A percentile compares a stretch with the other conserved stretches of the same genome.
These are phyloP conservation scores for Suillus clintonianus DNA, from an alignment of 768 basidiomycete genomes.

Conservation along the genomic window DNA sequence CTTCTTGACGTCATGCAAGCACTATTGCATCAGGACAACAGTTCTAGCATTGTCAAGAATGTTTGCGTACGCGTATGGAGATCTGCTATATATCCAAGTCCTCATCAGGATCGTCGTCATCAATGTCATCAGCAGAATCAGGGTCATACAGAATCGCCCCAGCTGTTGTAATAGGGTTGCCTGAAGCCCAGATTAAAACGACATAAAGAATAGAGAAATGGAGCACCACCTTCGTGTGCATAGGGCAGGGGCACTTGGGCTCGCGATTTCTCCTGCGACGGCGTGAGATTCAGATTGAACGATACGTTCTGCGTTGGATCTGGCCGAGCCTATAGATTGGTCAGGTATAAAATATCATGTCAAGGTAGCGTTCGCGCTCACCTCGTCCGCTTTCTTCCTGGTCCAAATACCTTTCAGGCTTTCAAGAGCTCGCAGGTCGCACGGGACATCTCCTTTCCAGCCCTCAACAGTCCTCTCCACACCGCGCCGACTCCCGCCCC, in stretches of 20 bases:
- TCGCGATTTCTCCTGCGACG: constrained; percentile 76
- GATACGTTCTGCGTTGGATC: constrained; percentile 73
- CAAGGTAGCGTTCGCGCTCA: constrained; percentile 30
- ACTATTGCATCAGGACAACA: neutral
- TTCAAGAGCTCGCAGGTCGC: constrained; percentile 52
- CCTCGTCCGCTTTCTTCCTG: constrained; percentile 32
- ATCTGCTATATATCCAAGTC: constrained; percentile 74
- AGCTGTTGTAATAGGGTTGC: constrained; percentile 27
- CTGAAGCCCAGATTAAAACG: constrained; percentile 23
- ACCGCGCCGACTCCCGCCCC: constrained; percentile 47
- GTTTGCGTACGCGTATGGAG: neutral
- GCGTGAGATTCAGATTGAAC: constrained; percentile 87
- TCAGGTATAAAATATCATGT: neutral
- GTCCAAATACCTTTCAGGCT: constrained; percentile 51
- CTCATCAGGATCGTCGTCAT: constrained; percentile 96
- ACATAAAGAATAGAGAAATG: constrained; percentile 3
- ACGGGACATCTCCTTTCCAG: constrained; percentile 49
- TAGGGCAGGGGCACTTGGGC: constrained; percentile 89
- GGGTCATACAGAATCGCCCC: constrained; percentile 84
- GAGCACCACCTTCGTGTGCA: constrained; percentile 73
- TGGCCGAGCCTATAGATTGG: constrained; percentile 32
- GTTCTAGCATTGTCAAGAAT: neutral
- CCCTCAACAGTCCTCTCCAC: constrained; percentile 67
- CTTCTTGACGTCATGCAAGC: neutral
- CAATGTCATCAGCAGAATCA: constrained; percentile 91